Conservation (phyloP, 768 basidiomycete genomes). For the Amanita polypyramis region DNA sequence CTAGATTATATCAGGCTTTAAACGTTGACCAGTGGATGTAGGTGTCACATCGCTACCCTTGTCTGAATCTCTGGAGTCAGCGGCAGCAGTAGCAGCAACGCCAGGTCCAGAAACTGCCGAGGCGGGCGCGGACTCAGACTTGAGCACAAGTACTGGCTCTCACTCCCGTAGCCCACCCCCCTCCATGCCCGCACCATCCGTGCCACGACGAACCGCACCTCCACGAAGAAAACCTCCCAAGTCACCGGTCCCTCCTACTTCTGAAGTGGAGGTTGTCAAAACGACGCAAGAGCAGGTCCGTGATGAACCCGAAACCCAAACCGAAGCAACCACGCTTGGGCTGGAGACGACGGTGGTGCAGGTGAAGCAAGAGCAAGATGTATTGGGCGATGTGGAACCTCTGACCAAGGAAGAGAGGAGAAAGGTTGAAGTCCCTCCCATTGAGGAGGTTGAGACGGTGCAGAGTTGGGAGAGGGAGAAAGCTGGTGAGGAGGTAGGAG, state of each 20-base stretch:
- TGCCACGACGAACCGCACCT: constrained; percentile 64
- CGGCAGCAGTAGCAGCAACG: background rate
- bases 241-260: constrained; percentile 22
- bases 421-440: constrained; percentile 1
- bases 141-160: background rate
- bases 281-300: background rate
- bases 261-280: constrained; percentile 6
- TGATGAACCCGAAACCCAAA: background rate
- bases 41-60: background rate
- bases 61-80: constrained; percentile 9
- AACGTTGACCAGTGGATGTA: background rate
- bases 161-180: constrained; percentile 26
- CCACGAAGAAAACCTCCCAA: constrained; percentile 58
- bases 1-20: background rate
- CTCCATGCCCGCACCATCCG: constrained; percentile 67
- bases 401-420: constrained; percentile 12
- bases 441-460: constrained; percentile 4
- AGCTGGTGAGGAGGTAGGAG: constrained; percentile 4
- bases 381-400: constrained; percentile 3
- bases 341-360: background rate
- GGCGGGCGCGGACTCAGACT: background rate
- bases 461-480: constrained; percentile 8
- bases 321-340: too few relatives aligned
- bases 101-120: background rate
- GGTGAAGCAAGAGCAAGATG: background rate